Conservation (phyloP, 169 alveolate species). For the Pseudocohnilembus persalinus region DNA sequence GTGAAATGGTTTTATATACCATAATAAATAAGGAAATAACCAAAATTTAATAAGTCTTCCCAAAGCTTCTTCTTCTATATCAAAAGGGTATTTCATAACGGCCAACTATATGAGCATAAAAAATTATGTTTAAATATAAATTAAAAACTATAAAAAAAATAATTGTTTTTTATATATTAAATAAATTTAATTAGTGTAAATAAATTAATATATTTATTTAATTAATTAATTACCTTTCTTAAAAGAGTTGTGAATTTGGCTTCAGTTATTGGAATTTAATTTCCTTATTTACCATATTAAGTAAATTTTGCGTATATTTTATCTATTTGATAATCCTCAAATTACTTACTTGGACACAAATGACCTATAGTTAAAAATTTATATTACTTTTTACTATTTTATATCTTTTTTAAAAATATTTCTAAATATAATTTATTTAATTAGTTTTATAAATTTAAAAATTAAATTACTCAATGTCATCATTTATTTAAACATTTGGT, state of each 20-base stretch:
- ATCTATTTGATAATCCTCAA: conserved; percentile 5
- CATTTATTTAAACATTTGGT: conserved; percentile 18
- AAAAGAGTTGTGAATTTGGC: background rate
- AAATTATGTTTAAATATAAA: no score
- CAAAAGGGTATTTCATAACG: conserved; percentile 16
- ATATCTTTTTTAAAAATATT: no score
- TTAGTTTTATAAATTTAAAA: no score
- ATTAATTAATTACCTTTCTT: background rate
- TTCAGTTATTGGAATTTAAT: conserved; percentile 12
- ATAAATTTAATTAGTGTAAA: background rate
- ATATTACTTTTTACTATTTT: no score
- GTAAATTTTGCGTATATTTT: conserved; percentile 9
- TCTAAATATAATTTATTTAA: no score
- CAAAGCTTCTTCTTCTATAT: conserved; percentile 18
- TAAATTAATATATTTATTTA: no score
- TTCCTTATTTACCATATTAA: background rate
- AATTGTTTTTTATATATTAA: no score
- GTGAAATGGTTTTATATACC: conserved; percentile 13
- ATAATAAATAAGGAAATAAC: conserved; percentile 17
- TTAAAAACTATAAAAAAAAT: no score
- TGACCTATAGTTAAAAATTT: no score
- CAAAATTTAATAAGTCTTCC: conserved; percentile 17
- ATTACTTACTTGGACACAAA: conserved; percentile 3
- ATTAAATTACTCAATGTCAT: background rate
- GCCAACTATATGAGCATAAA: conserved; percentile 1